Conservation (phyloP, 495 filamentous ascomycete genomes). For the Aspergillus ellipticus region DNA sequence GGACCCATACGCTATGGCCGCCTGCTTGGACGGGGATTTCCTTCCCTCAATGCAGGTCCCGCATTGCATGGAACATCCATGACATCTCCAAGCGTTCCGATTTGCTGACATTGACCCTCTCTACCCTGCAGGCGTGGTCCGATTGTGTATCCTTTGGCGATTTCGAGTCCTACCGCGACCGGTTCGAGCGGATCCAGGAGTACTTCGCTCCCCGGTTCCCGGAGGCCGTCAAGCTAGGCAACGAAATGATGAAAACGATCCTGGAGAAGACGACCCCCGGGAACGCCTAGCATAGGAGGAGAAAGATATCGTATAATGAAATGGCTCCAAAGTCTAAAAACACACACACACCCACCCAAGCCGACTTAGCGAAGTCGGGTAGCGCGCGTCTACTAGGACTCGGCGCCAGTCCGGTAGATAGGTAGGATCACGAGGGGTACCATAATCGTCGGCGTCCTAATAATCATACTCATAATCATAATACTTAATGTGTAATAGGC, state of each 20-base stretch:
- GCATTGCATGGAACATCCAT: not conserved
- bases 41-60: no score
- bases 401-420: not conserved
- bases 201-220: slow-evolving; percentile 89
- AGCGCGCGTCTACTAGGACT: not conserved
- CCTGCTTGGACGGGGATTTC: no score
- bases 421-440: no score
- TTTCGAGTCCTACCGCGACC: slow-evolving; percentile 83
- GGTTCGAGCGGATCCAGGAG: slow-evolving; percentile 80
- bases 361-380: not conserved
- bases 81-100: not conserved
- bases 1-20: not conserved
- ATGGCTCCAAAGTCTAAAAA: not conserved
- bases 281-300: not conserved
- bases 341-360: not conserved
- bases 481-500: not conserved
- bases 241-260: slow-evolving; percentile 96
- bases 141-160: slow-evolving; percentile 87
- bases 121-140: slow-evolving; percentile 71
- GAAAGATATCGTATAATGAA: not conserved
- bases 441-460: no score
- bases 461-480: not conserved
- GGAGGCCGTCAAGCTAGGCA: slow-evolving; percentile 80
- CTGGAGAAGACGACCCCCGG: slow-evolving; percentile 66
- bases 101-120: slow-evolving; percentile 4